Percentiles rank a stretch among this genome's conserved stretches.
Evolutionary conservation across 495 filamentous ascomycete species (phyloP).

Genomic region (Bombardia bombarda): DNA sequence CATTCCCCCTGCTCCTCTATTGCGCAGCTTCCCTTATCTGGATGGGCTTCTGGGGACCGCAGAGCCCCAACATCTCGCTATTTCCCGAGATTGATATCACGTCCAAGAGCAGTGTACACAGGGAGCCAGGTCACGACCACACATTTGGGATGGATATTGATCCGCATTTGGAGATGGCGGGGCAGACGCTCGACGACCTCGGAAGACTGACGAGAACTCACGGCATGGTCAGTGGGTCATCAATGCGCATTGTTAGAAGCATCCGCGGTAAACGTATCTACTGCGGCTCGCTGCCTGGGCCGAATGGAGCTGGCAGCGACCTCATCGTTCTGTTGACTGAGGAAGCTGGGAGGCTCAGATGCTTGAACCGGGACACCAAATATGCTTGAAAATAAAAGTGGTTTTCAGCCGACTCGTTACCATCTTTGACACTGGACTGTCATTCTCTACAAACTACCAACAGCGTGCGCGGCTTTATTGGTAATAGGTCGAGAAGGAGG

Average conservation of each 20-base stretch:
- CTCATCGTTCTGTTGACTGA: slow-evolving; percentile 6
- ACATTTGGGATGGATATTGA: background rate
- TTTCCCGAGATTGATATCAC: slow-evolving; percentile 10
- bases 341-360: slow-evolving; percentile 3
- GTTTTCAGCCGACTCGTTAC: background rate
- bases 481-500: no score
- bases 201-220: slow-evolving; percentile 3
- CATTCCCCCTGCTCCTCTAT: background rate
- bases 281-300: slow-evolving; percentile 7
- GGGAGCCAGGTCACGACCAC: background rate
- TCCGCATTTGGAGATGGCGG: slow-evolving; percentile 5
- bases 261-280: slow-evolving; percentile 4
- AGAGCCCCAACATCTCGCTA: slow-evolving; percentile 4
- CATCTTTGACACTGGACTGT: background rate
- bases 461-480: background rate
- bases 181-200: slow-evolving; percentile 5
- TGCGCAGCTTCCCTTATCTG: slow-evolving; percentile 2
- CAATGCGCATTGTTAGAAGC: background rate
- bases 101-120: slow-evolving; percentile 5
- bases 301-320: background rate
- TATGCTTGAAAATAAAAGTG: slow-evolving; percentile 1
- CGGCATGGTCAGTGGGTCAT: slow-evolving; percentile 4
- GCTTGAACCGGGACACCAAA: background rate
- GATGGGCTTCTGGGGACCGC: slow-evolving; percentile 6
- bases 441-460: background rate